phyloP scores from a whole-genome alignment of 495 filamentous ascomycete species.

The Paragyromitra xinjiangensis region DNA sequence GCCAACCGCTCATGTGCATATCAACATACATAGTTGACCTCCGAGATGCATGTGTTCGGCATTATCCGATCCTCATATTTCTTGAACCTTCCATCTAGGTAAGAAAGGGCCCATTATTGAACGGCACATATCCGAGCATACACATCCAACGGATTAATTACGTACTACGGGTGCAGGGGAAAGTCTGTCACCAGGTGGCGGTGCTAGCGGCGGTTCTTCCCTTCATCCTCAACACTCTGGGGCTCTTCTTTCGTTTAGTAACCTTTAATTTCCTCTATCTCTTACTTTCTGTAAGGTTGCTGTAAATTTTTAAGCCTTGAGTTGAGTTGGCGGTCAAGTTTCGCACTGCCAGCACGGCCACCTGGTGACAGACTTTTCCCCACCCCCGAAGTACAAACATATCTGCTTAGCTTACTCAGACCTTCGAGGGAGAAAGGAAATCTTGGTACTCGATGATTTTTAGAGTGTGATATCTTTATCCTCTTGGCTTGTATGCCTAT shows the following conservation, averaged over 20 bases:
- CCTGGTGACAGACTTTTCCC: too few relatives aligned
- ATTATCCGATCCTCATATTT: constrained; percentile 2
- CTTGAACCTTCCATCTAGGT: constrained; percentile 16
- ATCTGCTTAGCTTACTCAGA: neutral
- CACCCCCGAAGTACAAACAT: neutral
- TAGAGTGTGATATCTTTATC: too few relatives aligned
- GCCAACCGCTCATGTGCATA: constrained; percentile 5
- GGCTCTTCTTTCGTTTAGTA: too few relatives aligned
- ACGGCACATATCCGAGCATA: neutral
- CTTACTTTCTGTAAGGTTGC: too few relatives aligned
- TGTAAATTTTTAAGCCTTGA: too few relatives aligned
- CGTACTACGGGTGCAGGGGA: neutral
- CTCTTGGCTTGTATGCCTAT: too few relatives aligned
- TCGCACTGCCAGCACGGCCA: too few relatives aligned
- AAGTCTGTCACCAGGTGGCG: too few relatives aligned
- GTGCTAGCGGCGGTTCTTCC: too few relatives aligned
- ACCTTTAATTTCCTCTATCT: too few relatives aligned
- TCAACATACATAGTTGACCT: constrained; percentile 13
- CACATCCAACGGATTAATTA: neutral
- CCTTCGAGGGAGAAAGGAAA: neutral
- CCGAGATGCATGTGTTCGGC: constrained; percentile 26
- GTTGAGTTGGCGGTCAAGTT: too few relatives aligned
- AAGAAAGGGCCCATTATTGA: neutral
- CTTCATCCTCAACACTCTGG: too few relatives aligned
- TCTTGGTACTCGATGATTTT: neutral